phyloP scores from a whole-genome alignment of 441 rosid species.

The Erodium texanum region DNA sequence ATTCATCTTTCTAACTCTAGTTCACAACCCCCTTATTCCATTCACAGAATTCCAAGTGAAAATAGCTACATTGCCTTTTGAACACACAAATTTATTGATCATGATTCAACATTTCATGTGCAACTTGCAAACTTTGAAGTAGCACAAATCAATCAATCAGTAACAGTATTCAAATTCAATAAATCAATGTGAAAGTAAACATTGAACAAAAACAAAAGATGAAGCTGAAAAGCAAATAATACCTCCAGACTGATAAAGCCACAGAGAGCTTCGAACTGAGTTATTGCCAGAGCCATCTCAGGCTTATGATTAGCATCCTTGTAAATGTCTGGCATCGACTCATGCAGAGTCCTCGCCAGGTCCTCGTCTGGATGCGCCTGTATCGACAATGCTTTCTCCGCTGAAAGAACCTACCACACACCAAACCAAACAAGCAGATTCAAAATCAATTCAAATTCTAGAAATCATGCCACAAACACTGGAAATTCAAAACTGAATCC shows the following conservation, averaged over 20 bases:
- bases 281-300: slow-evolving; percentile 94
- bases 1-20: no score
- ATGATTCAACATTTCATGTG: not conserved
- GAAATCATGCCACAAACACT: no score
- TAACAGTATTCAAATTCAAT: not conserved
- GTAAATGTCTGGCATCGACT: slow-evolving; percentile 57
- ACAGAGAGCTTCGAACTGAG: slow-evolving; percentile 81
- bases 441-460: not conserved
- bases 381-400: slow-evolving; percentile 79
- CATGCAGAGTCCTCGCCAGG: slow-evolving; percentile 60
- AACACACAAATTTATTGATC: not conserved
- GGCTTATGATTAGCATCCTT: slow-evolving; percentile 87
- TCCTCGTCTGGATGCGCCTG: slow-evolving; percentile 93
- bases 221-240: not conserved
- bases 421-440: slow-evolving; percentile 1
- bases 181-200: no score
- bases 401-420: slow-evolving; percentile 63
- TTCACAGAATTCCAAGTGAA: not conserved
- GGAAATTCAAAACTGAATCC: no score
- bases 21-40: no score
- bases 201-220: no score
- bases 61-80: not conserved
- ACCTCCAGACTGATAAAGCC: slow-evolving; percentile 69
- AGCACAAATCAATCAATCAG: not conserved
- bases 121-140: not conserved